These are phyloP conservation scores for Stylosanthes scabra DNA, from an alignment of 331 rosid species.

Conservation along the genomic window DNA sequence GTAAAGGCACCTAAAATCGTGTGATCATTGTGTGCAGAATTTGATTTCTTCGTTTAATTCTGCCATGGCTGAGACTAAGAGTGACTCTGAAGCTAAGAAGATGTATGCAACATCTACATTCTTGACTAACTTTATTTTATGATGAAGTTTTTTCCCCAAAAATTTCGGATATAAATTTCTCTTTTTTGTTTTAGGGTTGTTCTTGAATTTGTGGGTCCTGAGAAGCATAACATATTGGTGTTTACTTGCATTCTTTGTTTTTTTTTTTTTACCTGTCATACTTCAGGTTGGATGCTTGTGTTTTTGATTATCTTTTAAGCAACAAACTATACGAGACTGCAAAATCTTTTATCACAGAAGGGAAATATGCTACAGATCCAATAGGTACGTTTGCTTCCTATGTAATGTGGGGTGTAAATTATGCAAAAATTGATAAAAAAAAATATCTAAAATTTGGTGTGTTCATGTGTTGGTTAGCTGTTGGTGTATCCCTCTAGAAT, in stretches of 20 bases:
- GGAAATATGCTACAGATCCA: slow-evolving; percentile 94
- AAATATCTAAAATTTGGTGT: too few species aligned
- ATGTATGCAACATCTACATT: slow-evolving; percentile 52
- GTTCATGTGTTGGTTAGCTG: too few species aligned
- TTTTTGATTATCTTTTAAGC: slow-evolving; percentile 92
- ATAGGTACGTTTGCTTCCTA: slow-evolving; percentile 57
- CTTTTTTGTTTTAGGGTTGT: slow-evolving; percentile 4
- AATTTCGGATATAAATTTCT: neutral
- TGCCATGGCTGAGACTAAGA: slow-evolving; percentile 59
- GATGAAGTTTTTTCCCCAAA: too few species aligned
- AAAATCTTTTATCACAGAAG: slow-evolving; percentile 92
- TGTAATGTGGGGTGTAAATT: too few species aligned
- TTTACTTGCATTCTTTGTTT: neutral
- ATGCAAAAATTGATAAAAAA: too few species aligned
- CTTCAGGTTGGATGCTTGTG: slow-evolving; percentile 93
- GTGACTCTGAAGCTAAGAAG: slow-evolving; percentile 94
- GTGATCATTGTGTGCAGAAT: slow-evolving; percentile 34
- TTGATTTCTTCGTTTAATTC: slow-evolving; percentile 40
- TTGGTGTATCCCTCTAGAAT: too few species aligned
- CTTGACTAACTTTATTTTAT: neutral
- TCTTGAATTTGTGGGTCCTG: neutral
- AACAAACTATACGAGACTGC: slow-evolving; percentile 92
- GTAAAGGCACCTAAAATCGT: neutral
- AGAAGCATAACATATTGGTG: slow-evolving; percentile 23
- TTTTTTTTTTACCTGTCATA: neutral